A percentile compares a stretch with the other conserved stretches of the same genome.
phyloP scores from a whole-genome alignment of 768 basidiomycete species.

The Coprinellus micaceus region DNA sequence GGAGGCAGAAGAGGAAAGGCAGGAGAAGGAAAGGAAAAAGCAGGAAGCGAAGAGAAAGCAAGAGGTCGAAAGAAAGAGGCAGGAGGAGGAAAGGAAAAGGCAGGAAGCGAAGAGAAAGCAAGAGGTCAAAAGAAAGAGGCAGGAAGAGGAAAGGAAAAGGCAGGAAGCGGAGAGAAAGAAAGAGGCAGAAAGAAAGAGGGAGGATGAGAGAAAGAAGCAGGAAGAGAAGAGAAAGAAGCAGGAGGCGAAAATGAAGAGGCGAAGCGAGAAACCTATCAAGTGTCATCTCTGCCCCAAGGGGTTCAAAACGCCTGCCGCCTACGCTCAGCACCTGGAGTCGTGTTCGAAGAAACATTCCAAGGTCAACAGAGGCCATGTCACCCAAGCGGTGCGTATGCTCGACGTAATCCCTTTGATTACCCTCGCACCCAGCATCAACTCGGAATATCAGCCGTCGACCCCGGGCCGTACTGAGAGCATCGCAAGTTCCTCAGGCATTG shows the following conservation, averaged over 20 bases:
- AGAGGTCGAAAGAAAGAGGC: no score
- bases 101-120: no score
- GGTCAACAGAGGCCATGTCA: conserved; percentile 36
- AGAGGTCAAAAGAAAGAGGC: no score
- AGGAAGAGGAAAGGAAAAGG: no score
- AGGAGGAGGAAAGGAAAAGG: no score
- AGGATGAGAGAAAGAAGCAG: no score
- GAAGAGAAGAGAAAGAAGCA: conserved; percentile 33
- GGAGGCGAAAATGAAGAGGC: no score
- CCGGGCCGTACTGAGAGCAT: neutral
- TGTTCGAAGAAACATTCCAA: conserved; percentile 43
- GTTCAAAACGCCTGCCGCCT: conserved; percentile 46
- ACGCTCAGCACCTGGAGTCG: conserved; percentile 61
- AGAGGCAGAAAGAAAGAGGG: no score
- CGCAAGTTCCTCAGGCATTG: conserved; percentile 14
- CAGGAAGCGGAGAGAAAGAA: no score
- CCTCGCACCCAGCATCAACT: conserved; percentile 38
- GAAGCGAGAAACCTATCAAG: conserved; percentile 30
- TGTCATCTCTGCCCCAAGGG: conserved; percentile 39
- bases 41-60: no score
- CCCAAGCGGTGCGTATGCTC: conserved; percentile 40
- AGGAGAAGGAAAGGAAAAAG: no score
- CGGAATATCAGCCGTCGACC: neutral
- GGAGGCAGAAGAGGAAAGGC: no score
- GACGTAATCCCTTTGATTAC: conserved; percentile 53